Percentiles rank a stretch among this genome's conserved stretches.
phyloP scores from a whole-genome alignment of 1,139 yeast species.

The Zygoascus hellenicus region DNA sequence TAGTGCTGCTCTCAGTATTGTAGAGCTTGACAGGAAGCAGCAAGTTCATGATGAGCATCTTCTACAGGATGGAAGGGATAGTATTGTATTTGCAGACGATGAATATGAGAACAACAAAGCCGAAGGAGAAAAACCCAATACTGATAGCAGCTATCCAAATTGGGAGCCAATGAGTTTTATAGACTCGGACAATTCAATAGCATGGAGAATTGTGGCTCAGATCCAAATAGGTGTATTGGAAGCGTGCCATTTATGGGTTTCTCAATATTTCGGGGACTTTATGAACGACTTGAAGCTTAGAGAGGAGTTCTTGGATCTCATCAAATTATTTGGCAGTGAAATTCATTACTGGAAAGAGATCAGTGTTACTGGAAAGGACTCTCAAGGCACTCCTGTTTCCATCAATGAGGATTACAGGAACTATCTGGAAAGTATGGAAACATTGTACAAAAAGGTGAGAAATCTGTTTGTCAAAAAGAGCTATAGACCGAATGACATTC shows the following conservation, averaged over 20 bases:
- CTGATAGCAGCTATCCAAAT: constrained; percentile 35
- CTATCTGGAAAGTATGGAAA: constrained; percentile 40
- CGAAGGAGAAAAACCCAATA: constrained; percentile 7
- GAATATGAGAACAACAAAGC: background rate
- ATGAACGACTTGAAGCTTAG: constrained; percentile 62
- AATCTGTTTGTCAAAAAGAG: constrained; percentile 71
- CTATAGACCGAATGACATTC: constrained; percentile 58
- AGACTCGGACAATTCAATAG: constrained; percentile 33
- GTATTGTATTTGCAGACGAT: background rate
- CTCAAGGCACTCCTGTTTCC: constrained; percentile 23
- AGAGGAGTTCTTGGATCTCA: constrained; percentile 55
- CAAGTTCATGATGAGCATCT: constrained; percentile 41
- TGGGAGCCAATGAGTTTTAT: constrained; percentile 32
- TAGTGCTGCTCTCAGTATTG: constrained; percentile 51
- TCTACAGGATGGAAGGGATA: constrained; percentile 35
- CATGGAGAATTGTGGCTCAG: constrained; percentile 56
- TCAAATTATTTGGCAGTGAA: constrained; percentile 66
- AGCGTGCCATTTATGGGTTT: constrained; percentile 64
- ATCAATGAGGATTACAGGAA: constrained; percentile 31
- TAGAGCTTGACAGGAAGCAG: constrained; percentile 18
- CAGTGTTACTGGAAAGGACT: constrained; percentile 6
- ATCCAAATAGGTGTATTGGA: constrained; percentile 81
- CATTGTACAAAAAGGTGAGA: constrained; percentile 61
- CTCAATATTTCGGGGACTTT: constrained; percentile 71
- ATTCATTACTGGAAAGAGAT: constrained; percentile 54